Evolutionary conservation across 116 monocot genomes (phyloP), one percentile per base, ranked within the genome.

Genomic region (Dioscorea cayenensis): DNA sequence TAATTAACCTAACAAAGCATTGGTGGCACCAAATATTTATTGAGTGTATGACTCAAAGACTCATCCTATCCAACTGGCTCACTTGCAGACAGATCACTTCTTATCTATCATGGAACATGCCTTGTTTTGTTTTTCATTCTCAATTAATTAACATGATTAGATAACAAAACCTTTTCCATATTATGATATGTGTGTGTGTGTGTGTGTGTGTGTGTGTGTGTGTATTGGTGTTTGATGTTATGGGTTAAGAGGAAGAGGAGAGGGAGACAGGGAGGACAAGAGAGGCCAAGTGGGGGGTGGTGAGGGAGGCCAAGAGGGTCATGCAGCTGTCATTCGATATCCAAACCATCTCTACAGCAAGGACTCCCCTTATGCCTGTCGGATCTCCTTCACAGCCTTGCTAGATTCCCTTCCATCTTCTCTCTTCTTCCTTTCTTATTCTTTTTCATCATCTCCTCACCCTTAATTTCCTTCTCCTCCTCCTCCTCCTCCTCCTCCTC

Each of bases 311-410:
- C 59, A 59, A 64, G 72, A 77, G 60, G 77, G 75, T 66, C 69
- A 60, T 60, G 65, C 69, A 82, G 78, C 86, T 86, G 78, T 81
- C 81, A 82, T 79, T 73, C 71, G 66, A 82, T 74, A 79, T 77
- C 79, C 74, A 72, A 77, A 77, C 55, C 64, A 68, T 81, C 66
- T 70, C 65, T 81, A 77, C 76, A 87, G 86, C 80, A 64, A 80
- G 71, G 69, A 71, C 22, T 25, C 69, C 80, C 70, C 66, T 72
- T 69, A 70, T 77, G 77, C 75, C 80, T 80, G 72, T 81, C 76
- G 70, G 75, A 76, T 76, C 76, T 48, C 75, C 72, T 35, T 66
- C 70, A 60, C 67, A 66, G 23, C 66, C 79, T 71, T 58, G 22
- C 60, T 70, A 72, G 60, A 73, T 76, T 77, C 70, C 70, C 28